Percentiles rank a stretch among this genome's conserved stretches.
phyloP scores from a whole-genome alignment of 768 basidiomycete species.

The Clavaria fumosa region DNA sequence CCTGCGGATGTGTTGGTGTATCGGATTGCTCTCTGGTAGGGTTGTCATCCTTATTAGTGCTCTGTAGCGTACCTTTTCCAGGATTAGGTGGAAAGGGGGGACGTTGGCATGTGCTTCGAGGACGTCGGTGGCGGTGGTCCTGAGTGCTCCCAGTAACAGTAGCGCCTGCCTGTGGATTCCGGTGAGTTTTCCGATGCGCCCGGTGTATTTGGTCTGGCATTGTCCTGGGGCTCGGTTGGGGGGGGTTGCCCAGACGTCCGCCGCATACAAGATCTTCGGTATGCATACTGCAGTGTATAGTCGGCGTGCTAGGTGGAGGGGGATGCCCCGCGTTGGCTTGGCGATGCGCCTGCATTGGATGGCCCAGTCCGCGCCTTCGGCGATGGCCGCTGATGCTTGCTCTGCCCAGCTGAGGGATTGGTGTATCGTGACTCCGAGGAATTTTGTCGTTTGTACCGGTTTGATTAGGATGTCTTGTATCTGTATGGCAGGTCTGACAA shows the following conservation, averaged over 20 bases:
- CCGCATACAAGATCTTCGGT: conserved; percentile 2
- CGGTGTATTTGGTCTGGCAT: no score
- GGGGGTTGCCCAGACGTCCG: conserved; percentile 3
- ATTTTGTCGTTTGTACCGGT: conserved; percentile 2
- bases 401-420: conserved; percentile 14
- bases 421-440: conserved; percentile 14
- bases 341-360: conserved; percentile 6
- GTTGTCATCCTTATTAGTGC: conserved; percentile 12
- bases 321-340: conserved; percentile 1
- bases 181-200: no score
- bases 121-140: conserved; percentile 10
- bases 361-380: conserved; percentile 10
- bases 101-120: conserved; percentile 13
- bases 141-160: conserved; percentile 13
- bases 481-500: conserved; percentile 1
- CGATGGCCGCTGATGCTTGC: conserved; percentile 10
- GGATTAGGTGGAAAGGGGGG: conserved; percentile 10
- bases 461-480: conserved; percentile 8
- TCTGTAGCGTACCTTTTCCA: conserved; percentile 9
- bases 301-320: background rate
- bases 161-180: conserved; percentile 1
- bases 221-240: no score
- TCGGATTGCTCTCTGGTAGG: conserved; percentile 13
- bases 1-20: conserved; percentile 6
- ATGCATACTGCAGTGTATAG: background rate